Evolutionary conservation across 2,329 filamentous ascomycete genomes (phyloP).

Genomic region (Neonectria ditissima): DNA sequence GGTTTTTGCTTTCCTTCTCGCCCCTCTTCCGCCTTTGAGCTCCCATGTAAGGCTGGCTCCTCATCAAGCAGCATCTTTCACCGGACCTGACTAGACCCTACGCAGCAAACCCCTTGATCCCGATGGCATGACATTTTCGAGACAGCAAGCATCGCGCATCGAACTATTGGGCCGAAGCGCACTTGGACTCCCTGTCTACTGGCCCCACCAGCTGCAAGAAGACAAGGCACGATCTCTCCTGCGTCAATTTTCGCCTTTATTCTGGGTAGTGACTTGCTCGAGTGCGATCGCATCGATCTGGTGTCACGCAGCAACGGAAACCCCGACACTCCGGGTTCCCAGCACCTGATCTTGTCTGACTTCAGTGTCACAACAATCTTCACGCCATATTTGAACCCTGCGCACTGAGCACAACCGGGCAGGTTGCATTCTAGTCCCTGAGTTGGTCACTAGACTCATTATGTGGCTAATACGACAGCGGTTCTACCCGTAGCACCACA

Average conservation of each 20-base stretch:
- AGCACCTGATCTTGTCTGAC: background rate
- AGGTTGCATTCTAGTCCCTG: constrained; percentile 4
- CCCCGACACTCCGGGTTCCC: too few relatives aligned
- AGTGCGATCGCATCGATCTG: too few relatives aligned
- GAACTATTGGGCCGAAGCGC: background rate
- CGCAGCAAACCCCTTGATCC: background rate
- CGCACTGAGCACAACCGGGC: background rate
- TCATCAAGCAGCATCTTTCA: background rate
- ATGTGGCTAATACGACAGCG: background rate
- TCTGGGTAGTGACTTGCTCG: background rate
- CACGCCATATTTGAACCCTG: background rate
- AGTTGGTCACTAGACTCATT: background rate
- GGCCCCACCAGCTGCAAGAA: background rate
- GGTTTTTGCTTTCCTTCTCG: constrained; percentile 7
- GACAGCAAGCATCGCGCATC: background rate
- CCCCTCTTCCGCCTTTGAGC: background rate
- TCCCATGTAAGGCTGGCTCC: background rate
- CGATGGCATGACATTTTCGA: background rate
- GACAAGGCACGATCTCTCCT: background rate
- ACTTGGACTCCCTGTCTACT: background rate
- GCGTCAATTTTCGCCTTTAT: background rate
- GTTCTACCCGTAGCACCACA: constrained; percentile 3
- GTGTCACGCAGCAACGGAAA: too few relatives aligned
- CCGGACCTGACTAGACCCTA: background rate
- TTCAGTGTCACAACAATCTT: background rate